phyloP scores from a whole-genome alignment of 768 basidiomycete species.

The Amanita jacksonii region DNA sequence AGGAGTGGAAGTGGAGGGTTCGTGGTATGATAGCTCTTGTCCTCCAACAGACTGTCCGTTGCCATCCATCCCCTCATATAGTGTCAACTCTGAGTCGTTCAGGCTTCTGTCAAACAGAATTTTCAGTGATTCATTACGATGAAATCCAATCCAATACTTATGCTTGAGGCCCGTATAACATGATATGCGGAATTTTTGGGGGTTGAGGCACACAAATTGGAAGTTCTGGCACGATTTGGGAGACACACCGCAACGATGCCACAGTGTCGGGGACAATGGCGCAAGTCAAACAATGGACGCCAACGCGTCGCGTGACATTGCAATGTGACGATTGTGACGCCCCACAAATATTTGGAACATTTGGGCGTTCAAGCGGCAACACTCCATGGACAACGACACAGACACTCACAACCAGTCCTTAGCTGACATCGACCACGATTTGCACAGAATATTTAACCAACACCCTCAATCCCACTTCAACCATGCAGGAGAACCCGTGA shows the following conservation, averaged over 20 bases:
- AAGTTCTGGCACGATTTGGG: too few relatives aligned
- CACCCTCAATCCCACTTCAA: constrained; percentile 54
- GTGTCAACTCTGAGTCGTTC: too few relatives aligned
- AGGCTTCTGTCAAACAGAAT: too few relatives aligned
- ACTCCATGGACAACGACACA: constrained; percentile 1
- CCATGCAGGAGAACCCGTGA: constrained; percentile 49
- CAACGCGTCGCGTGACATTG: constrained; percentile 7
- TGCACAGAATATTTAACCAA: constrained; percentile 55
- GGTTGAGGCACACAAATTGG: too few relatives aligned
- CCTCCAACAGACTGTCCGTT: too few relatives aligned
- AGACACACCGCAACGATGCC: not conserved
- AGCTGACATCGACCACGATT: constrained; percentile 58
- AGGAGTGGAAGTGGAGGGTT: too few relatives aligned
- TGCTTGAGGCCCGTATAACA: too few relatives aligned
- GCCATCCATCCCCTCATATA: too few relatives aligned
- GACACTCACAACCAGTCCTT: constrained; percentile 48
- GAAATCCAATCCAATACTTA: too few relatives aligned
- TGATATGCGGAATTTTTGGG: too few relatives aligned
- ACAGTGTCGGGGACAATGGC: not conserved
- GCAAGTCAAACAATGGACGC: not conserved
- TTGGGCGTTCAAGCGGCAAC: not conserved
- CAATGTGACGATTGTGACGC: not conserved
- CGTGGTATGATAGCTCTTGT: too few relatives aligned
- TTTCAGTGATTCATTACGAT: too few relatives aligned
- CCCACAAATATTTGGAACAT: not conserved